Base-by-base conservation (phyloP, 2,329 filamentous ascomycete species). In the Fonsecaea pedrosoi region DNA sequence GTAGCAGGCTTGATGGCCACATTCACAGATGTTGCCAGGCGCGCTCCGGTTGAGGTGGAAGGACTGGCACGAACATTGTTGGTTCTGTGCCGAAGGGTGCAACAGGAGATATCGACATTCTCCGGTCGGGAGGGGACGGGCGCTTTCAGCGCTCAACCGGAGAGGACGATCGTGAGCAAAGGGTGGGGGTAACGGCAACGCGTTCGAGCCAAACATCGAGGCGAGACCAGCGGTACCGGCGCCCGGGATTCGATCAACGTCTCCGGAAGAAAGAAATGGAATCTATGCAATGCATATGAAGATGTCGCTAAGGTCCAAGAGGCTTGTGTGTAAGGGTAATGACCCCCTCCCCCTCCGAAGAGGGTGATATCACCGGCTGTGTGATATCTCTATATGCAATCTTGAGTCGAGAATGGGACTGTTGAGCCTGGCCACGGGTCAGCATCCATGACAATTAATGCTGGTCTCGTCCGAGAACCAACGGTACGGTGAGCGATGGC, bases 1-100 rank as follows among this genome's bases (percentile, higher is more conserved):
- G 69, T 79, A 78, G 77, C 80, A 82, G 70, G 81, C 80, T 72
- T 81, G 80, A 72, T 82, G 81, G 13, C 81, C 80, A 70, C 81
- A 82, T 21, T 80, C 80, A 69, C 81, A 83, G 58, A 73, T 76
- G n/a, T 79, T 79, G 32, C 75, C 75, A 4, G 79, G 79, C 12
- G 77, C 78, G 59, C 64, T 71, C 32, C 72, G 70, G 45, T 77
- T 74, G 30, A 73, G 74, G 45, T 73, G 74, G 74, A 80, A 83
- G 71, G 76, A 77, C 59, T 80, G 79, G 66, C 81, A 83, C n/a
- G 76, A 70, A 71, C 81, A 83, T 65, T 78, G 78, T 72, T 82
- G 72, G 42, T 73, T 70, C 18, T 70, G 70, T 48, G 69, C 65
- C 50, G 71, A 71, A 38, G 72, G 71, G 32, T 75, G 72, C 12